Percentiles rank a stretch among this genome's conserved stretches.
phyloP scores from a whole-genome alignment of 2,329 filamentous ascomycete species.

The Cryphonectria naterciae region DNA sequence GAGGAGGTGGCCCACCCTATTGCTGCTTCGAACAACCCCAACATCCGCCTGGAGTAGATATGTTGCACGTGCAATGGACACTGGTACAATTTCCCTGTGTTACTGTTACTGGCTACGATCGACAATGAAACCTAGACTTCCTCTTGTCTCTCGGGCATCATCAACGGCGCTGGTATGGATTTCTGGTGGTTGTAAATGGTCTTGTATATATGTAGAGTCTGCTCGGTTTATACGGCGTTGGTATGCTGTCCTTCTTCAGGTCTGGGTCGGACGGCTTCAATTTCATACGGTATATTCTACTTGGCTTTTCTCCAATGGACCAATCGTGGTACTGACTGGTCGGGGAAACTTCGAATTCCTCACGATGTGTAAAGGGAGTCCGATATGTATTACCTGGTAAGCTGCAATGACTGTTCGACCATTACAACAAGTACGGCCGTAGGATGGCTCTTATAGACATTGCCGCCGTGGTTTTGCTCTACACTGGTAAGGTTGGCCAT shows the following conservation, averaged over 20 bases:
- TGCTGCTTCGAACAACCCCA: conserved; percentile 38
- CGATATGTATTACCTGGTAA: background rate
- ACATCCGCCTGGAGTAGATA: conserved; percentile 42
- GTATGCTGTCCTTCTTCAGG: background rate
- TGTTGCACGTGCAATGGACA: background rate
- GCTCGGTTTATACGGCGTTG: background rate
- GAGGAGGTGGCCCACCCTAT: conserved; percentile 61
- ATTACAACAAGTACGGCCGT: background rate
- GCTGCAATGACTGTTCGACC: background rate
- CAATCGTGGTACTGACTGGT: background rate
- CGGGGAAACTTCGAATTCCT: no score
- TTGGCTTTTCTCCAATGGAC: background rate
- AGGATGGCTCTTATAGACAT: background rate
- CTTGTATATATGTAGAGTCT: background rate
- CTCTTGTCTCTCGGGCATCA: conserved; percentile 18
- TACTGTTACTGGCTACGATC: background rate
- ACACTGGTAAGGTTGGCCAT: background rate
- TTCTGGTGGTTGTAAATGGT: conserved; percentile 5
- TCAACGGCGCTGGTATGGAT: conserved; percentile 19
- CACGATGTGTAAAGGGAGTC: background rate
- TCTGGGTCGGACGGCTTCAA: background rate
- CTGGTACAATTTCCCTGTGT: background rate
- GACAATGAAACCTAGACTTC: conserved; percentile 11
- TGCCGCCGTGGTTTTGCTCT: background rate
- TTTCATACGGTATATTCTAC: background rate